A percentile compares a stretch with the other conserved stretches of the same genome.
Conservation (phyloP, 2,329 filamentous ascomycete species). For the Stachybotrys elegans region DNA sequence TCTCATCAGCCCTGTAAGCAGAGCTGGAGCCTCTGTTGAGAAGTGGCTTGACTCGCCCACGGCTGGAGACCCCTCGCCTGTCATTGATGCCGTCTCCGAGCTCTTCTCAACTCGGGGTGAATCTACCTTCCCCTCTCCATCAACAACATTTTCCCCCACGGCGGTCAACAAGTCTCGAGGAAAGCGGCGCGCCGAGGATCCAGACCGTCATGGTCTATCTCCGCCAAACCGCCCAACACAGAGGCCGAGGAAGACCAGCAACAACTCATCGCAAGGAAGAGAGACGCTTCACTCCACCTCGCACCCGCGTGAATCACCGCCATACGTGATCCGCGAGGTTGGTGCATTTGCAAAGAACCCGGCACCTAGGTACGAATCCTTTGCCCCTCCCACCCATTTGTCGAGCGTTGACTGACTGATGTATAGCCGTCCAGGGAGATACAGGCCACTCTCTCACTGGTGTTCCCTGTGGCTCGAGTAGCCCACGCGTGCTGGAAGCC, state of each 20-base stretch:
- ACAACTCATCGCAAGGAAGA: background rate
- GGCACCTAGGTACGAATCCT: background rate
- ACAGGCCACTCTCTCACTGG: background rate
- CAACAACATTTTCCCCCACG: background rate
- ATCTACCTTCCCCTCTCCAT: background rate
- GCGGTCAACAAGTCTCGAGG: background rate
- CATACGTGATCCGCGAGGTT: background rate
- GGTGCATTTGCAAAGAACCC: background rate
- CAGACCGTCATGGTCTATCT: background rate
- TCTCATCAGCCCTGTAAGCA: too few species aligned
- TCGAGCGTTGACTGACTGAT: background rate
- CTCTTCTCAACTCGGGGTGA: slow-evolving; percentile 12
- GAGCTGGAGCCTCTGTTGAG: slow-evolving; percentile 12
- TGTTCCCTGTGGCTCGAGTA: slow-evolving; percentile 1
- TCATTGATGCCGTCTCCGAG: slow-evolving; percentile 15
- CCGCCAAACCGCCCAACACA: background rate
- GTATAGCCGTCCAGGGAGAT: background rate
- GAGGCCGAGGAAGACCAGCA: background rate
- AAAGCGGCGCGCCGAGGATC: background rate
- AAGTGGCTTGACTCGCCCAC: slow-evolving; percentile 19
- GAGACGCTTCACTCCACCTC: too few species aligned
- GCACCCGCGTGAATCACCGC: slow-evolving; percentile 3
- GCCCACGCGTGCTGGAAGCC: too few species aligned
- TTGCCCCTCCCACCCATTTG: background rate
- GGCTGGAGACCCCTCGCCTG: slow-evolving; percentile 11